Conservation (phyloP, 768 basidiomycete genomes). For the Trametes elegans region DNA sequence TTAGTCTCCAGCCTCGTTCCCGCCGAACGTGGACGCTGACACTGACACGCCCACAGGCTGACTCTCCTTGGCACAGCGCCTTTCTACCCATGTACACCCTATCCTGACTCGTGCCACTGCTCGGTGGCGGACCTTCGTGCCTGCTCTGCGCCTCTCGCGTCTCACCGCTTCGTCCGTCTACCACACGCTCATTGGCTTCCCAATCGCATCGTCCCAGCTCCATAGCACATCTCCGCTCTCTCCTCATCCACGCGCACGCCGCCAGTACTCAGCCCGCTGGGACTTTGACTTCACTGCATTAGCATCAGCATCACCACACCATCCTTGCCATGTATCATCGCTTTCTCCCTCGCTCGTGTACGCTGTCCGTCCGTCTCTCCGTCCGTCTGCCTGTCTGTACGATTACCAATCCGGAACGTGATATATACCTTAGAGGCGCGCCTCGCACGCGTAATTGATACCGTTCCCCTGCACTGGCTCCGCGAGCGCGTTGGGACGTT, state of each 20-base stretch:
- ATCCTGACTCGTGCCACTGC: neutral
- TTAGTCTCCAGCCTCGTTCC: neutral
- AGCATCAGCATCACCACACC: too few relatives aligned
- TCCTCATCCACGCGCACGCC: neutral
- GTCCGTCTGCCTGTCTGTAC: too few relatives aligned
- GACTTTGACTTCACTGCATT: too few relatives aligned
- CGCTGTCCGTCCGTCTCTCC: neutral
- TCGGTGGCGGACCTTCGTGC: neutral
- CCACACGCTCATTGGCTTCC: neutral
- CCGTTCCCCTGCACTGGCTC: too few relatives aligned
- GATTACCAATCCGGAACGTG: neutral
- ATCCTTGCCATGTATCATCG: neutral
- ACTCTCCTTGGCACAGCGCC: too few relatives aligned
- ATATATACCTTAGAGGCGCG: neutral
- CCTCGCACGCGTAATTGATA: neutral
- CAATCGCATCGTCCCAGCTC: neutral
- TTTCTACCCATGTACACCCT: too few relatives aligned
- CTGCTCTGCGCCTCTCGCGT: neutral
- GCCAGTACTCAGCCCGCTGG: slow-evolving; percentile 9
- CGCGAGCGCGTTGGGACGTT: too few relatives aligned
- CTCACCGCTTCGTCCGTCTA: neutral
- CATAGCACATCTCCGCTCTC: neutral
- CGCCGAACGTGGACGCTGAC: neutral
- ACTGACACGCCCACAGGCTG: neutral
- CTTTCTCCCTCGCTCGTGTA: neutral